Evolutionary conservation across 2,329 filamentous ascomycete genomes (phyloP).

Genomic region (Neoscytalidium dimidiatum): DNA sequence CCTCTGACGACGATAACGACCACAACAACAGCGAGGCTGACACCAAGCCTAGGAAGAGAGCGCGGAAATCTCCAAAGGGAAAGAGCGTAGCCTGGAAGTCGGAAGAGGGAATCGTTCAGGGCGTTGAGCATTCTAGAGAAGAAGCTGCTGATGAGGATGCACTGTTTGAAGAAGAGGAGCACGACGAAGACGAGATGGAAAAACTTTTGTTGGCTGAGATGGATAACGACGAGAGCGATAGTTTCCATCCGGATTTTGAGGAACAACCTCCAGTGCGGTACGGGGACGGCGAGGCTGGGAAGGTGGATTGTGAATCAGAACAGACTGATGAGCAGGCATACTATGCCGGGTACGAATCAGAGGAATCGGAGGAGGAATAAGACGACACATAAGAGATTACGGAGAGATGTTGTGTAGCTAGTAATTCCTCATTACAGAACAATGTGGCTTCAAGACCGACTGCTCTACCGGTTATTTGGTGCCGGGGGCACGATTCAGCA

Average conservation of each 20-base stretch:
- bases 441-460: no score
- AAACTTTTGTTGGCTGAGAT: not conserved
- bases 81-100: no score
- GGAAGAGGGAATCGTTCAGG: no score
- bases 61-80: no score
- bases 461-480: not conserved
- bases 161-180: not conserved
- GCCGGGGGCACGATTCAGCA: not conserved
- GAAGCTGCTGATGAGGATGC: not conserved
- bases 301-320: not conserved
- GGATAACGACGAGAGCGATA: not conserved
- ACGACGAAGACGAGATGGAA: not conserved
- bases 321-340: no score
- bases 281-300: no score
- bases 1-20: no score
- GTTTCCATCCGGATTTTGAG: no score
- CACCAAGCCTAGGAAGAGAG: no score
- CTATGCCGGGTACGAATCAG: not conserved
- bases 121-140: not conserved
- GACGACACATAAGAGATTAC: not conserved
- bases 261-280: no score
- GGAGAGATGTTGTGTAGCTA: not conserved
- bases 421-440: no score
- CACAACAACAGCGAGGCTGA: no score
- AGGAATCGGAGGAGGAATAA: not conserved